A percentile compares a stretch with the other conserved stretches of the same genome.
These are phyloP conservation scores for Chrysosphaeria jannelii DNA, from an alignment of 2,329 filamentous ascomycete species.

Conservation along the genomic window DNA sequence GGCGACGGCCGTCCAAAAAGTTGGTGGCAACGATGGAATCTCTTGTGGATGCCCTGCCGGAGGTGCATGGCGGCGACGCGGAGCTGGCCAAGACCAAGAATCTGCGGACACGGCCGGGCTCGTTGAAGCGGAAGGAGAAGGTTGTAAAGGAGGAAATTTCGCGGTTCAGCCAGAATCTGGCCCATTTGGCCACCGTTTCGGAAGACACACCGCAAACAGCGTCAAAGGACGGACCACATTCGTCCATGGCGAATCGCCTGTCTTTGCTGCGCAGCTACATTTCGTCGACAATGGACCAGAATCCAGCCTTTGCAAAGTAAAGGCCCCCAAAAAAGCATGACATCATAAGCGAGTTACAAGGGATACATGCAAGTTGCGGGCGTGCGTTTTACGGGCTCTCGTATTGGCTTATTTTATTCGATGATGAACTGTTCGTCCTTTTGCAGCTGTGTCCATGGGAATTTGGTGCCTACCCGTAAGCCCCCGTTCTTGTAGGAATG, in stretches of 20 bases:
- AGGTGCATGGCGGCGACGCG: conserved; percentile 16
- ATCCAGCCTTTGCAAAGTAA: conserved; percentile 34
- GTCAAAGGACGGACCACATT: conserved; percentile 3
- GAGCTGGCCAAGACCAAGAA: conserved; percentile 13
- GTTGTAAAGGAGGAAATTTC: conserved; percentile 56
- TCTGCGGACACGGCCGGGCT: conserved; percentile 45
- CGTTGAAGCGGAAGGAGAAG: conserved; percentile 55
- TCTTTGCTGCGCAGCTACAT: conserved; percentile 62
- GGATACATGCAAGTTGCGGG: too few relatives aligned
- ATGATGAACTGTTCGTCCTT: not conserved
- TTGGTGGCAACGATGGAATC: conserved; percentile 44
- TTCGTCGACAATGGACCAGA: conserved; percentile 65
- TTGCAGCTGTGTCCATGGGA: not conserved
- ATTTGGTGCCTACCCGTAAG: not conserved
- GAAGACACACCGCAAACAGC: conserved; percentile 4
- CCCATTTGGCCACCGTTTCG: conserved; percentile 24
- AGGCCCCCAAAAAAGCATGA: too few relatives aligned
- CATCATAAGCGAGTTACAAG: too few relatives aligned
- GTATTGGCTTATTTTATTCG: not conserved
- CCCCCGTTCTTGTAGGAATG: too few relatives aligned
- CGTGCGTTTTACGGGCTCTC: not conserved
- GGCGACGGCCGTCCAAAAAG: conserved; percentile 43
- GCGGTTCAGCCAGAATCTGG: conserved; percentile 60
- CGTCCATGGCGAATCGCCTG: conserved; percentile 32
- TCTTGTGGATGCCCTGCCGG: conserved; percentile 54